Base-by-base conservation (phyloP, 805 yeast species). In the Suhomyces faveliae region DNA sequence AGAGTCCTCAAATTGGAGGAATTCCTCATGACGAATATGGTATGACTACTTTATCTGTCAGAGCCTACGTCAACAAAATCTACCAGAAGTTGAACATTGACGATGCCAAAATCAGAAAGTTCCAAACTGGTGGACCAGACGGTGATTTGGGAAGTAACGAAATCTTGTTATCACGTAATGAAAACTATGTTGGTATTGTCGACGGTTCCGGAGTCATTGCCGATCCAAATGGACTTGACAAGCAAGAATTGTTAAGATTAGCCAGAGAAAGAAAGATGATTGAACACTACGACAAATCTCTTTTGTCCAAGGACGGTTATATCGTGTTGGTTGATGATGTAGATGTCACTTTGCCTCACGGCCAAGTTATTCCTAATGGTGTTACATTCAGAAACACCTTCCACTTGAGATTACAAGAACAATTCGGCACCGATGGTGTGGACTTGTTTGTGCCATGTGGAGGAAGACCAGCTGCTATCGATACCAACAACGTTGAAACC, bases 121-220 rank as follows among this genome's bases (percentile, higher is more conserved):
- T 94, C 61, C 99, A 92, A 74, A 94, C 97, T 47, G 99, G 98
- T 71, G 99, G 99, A 40, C 98, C 98, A 54, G 97, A 94, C 68
- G 99, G 99, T 62, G 99, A 92, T 70, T 77, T 92, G 57, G 99
- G 99, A 24, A 87, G 96, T 21, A 94, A 92, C 67, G 99, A 92
- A 73, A 94, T 92, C 60, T 76, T 89, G 56, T 78, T 92, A 51
- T 89, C 97, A 1, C 76, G 85, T 45, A 80, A 83, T 50, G 99
- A 92, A 72, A 77, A 73, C 42, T 94, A 94, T 63, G 85, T 90
- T 55, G 96, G 89, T 46, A 69, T 92, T 43, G 94, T 92, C 43
- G 99, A 92, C 68, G 99, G 99, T 19, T 86, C 96, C 4, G 99
- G 99, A 66, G 97, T 90, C 15, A 70, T 94, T 47, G 90, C 86